Evolutionary conservation across 1,284 basidiomycete genomes (phyloP), one percentile per base, ranked within the genome.

Genomic region (Chalciporus sp.): DNA sequence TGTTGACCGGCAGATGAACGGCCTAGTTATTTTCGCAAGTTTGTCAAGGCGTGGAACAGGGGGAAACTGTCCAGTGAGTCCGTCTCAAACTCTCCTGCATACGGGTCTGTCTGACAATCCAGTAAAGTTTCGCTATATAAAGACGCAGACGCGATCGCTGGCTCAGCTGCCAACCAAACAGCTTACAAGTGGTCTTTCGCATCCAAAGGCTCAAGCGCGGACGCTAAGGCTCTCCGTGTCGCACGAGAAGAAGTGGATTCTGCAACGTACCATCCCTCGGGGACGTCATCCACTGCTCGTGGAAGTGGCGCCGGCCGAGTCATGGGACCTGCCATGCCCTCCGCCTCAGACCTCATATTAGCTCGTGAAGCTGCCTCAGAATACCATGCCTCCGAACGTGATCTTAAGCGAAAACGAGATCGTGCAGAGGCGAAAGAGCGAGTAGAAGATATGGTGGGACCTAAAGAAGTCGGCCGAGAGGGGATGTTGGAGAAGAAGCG

Each of bases 41-140:
- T 92, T 62, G 83, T 90, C 42, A 90, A 90, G 81, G 82, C 82
- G 29, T 92, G 90, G 90, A 92, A 92, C 67, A 78, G 79, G 68
- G 88, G 88, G 8, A 85, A 81, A 68, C 74, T 92, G 16, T 72
- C 82, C 17, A 79, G 87, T 88, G 62, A 56, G 77, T 23, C 10
- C 11, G 20, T 67, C 26, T 17, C 17, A 12, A 28, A 14, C 12
- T 2, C 20, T 37, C 29, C 23, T 41, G 26, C 19, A 16, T 27
- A n/a, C 23, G 35, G 28, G 37, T 35, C 33, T 42, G 23, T 23
- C 28, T 33, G 29, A 19, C 17, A 1, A 6, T 19, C 31, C 6
- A 7, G 20, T 16, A 28, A 20, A 88, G 86, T 75, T 54, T 75
- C 77, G 8, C 72, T 87, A 10, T 90, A 90, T 62, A 67, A 76